Evolutionary conservation across 108 stramenopile species (phyloP).

Genomic region (Nannochloropsis gaditana): DNA sequence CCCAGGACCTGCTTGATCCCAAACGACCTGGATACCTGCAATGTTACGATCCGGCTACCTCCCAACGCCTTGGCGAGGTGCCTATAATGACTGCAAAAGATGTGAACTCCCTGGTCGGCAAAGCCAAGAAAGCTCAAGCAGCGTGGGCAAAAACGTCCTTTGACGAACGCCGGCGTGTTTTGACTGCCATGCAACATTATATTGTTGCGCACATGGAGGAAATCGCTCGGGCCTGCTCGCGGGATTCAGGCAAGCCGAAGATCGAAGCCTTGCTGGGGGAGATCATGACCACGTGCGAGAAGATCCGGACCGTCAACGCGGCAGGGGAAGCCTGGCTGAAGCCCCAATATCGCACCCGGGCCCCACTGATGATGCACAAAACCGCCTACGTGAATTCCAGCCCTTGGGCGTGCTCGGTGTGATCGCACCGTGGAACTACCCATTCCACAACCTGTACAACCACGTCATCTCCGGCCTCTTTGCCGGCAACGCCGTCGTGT

Average conservation of each 20-base stretch:
- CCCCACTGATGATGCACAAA: slow-evolving; percentile 91
- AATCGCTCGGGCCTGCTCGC: slow-evolving; percentile 70
- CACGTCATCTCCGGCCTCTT: slow-evolving; percentile 89
- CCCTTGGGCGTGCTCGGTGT: slow-evolving; percentile 91
- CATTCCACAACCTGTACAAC: slow-evolving; percentile 94
- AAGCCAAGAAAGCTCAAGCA: slow-evolving; percentile 74
- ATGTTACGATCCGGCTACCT: slow-evolving; percentile 85
- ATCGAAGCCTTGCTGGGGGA: slow-evolving; percentile 90
- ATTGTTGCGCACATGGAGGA: slow-evolving; percentile 74
- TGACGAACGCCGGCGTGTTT: slow-evolving; percentile 73
- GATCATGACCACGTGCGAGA: slow-evolving; percentile 94
- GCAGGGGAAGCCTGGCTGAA: slow-evolving; percentile 81
- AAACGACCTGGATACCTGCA: slow-evolving; percentile 62
- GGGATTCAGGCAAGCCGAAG: slow-evolving; percentile 77
- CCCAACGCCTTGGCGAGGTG: slow-evolving; percentile 69
- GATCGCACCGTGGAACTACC: slow-evolving; percentile 99
- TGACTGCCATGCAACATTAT: slow-evolving; percentile 85
- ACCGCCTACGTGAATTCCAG: slow-evolving; percentile 88
- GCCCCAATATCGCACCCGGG: slow-evolving; percentile 70
- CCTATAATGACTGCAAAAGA: slow-evolving; percentile 67
- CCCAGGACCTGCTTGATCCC: slow-evolving; percentile 45
- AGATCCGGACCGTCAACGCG: slow-evolving; percentile 71
- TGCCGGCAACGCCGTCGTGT: slow-evolving; percentile 91
- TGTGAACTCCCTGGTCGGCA: slow-evolving; percentile 60
- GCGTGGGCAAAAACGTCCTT: slow-evolving; percentile 81